Evolutionary conservation across 805 yeast species (phyloP), one percentile per base, ranked within the genome.

Genomic region (Sungouiozyma intestinalis): DNA sequence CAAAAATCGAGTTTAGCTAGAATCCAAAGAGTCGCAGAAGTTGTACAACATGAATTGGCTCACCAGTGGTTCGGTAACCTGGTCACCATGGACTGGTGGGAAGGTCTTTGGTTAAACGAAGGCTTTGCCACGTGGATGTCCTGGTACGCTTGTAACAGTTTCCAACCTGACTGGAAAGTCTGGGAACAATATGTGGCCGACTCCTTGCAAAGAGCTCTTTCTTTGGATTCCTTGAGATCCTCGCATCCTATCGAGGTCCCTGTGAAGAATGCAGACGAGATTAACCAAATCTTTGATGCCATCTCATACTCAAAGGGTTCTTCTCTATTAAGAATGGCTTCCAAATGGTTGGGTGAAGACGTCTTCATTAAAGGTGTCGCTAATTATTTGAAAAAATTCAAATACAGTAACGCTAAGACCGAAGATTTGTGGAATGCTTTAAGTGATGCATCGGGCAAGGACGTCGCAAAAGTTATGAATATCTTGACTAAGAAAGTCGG

Each of bases 1-100:
- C 44, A 45, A 36, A 48, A 54, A 64, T 68, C 62, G 51, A 74
- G 71, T 61, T 75, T 80, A 59, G 77, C 45, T 34, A 48, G 52
- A 40, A 45, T 49, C 16, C 50, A 78, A 58, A 80, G 81, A 47
- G 92, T 85, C 24, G 79, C 86, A 4, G 83, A 83, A 54, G 94
- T 85, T 29, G 82, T 85, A 21, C 79, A 81, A 45, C 95, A 85
- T 64, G 95, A 85, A 63, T 68, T 85, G 44, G 94, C 94, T 9
- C 95, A 85, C 63, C 92, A 85, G 58, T 85, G 94, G 94, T 85
- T 85, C 55, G 94, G 95, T 43, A 81, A 85, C 62, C 72, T 81
- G 52, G 90, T 84, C 46, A 85, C 94, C 38, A 85, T 85, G 94
- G 78, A 81, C 54, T 85, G 94, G 92, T 85, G 95, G 95, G 85